Evolutionary conservation across 1,139 yeast species (phyloP).

Genomic region (Diutina sp.): DNA sequence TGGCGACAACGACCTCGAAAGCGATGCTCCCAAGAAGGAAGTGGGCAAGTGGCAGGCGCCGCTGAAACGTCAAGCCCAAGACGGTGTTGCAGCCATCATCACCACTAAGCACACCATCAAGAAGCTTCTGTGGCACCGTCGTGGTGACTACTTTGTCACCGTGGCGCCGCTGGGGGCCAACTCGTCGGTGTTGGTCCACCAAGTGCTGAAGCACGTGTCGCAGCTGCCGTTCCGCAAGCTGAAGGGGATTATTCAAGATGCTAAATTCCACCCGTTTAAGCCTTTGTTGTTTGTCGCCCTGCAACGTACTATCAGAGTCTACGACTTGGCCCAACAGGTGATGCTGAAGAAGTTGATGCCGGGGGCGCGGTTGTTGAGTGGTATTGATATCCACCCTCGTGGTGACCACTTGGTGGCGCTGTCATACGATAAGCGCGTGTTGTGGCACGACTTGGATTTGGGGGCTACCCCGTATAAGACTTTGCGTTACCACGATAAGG

Average conservation of each 20-base stretch:
- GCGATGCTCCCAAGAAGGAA: conserved; percentile 28
- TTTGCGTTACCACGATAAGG: conserved; percentile 85
- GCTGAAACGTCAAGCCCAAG: conserved; percentile 39
- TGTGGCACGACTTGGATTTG: conserved; percentile 95
- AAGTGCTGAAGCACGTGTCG: conserved; percentile 86
- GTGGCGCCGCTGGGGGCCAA: conserved; percentile 86
- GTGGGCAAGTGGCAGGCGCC: conserved; percentile 85
- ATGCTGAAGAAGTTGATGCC: conserved; percentile 78
- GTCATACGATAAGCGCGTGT: conserved; percentile 86
- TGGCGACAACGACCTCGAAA: conserved; percentile 14
- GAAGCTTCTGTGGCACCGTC: conserved; percentile 89
- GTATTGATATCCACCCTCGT: conserved; percentile 88
- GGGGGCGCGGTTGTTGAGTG: conserved; percentile 90
- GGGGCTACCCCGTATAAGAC: conserved; percentile 89
- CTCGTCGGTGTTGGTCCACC: conserved; percentile 86
- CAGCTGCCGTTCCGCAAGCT: conserved; percentile 93
- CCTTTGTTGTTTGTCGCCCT: conserved; percentile 93
- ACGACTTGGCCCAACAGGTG: conserved; percentile 80
- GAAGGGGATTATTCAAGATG: conserved; percentile 91
- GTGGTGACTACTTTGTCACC: conserved; percentile 92
- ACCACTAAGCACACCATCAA: conserved; percentile 66
- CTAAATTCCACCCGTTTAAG: conserved; percentile 91
- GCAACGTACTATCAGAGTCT: conserved; percentile 81
- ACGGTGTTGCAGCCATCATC: conserved; percentile 62
- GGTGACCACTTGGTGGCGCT: conserved; percentile 92